Evolutionary conservation across 2,329 filamentous ascomycete genomes (phyloP).

Genomic region (Fusarium citri): DNA sequence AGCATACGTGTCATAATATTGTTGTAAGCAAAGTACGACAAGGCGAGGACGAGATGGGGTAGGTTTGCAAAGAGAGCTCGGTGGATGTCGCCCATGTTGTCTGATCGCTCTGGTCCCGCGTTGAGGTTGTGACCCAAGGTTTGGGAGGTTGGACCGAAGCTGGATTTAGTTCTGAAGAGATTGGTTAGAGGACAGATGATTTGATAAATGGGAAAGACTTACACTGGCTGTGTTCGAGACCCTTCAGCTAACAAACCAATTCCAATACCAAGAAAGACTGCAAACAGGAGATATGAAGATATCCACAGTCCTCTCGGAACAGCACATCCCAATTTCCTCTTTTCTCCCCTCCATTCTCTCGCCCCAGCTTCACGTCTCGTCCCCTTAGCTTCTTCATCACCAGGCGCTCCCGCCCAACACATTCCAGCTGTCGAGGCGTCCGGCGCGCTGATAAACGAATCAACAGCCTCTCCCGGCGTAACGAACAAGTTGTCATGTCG

Average conservation of each 20-base stretch:
- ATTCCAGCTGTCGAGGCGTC: neutral
- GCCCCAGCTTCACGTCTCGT: neutral
- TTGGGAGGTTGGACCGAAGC: neutral
- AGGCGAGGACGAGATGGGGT: neutral
- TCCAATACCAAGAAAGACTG: neutral
- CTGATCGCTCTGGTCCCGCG: neutral
- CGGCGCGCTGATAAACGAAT: neutral
- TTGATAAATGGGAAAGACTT: neutral
- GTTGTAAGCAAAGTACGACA: neutral
- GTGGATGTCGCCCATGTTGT: neutral
- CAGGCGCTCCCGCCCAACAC: neutral
- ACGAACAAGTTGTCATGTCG: neutral
- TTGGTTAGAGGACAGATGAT: no score
- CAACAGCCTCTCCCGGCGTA: neutral
- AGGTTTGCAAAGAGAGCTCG: neutral
- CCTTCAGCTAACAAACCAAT: neutral
- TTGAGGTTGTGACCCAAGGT: fast-evolving
- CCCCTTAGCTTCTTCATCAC: neutral
- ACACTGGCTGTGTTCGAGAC: neutral
- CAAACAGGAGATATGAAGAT: neutral
- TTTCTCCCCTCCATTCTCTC: neutral
- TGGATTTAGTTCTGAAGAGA: neutral
- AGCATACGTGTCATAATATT: neutral
- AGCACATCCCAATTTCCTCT: neutral
- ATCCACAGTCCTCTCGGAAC: neutral